Evolutionary conservation across 257 asterid species (phyloP).

Genomic region (Haberlea rhodopensis): DNA sequence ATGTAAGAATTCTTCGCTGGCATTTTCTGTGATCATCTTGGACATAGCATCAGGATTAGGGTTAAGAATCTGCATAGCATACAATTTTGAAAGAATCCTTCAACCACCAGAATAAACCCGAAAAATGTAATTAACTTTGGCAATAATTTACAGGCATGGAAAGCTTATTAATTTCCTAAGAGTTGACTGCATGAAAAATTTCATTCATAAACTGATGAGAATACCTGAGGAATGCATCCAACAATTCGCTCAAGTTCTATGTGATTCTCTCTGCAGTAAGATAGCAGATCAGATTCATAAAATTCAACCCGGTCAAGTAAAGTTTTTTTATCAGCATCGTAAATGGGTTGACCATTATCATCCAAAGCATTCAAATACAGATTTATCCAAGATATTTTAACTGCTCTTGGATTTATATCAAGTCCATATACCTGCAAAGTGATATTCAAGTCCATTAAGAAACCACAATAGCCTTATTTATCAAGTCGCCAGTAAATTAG

Average conservation of each 20-base stretch:
- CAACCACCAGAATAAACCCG: constrained; percentile 8
- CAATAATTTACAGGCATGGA: constrained; percentile 7
- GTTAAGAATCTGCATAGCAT: constrained; percentile 72
- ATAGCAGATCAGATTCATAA: constrained; percentile 88
- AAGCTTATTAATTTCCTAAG: constrained; percentile 21
- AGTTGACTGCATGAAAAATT: constrained; percentile 16
- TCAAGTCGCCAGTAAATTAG: constrained; percentile 20
- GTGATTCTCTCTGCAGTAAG: constrained; percentile 82
- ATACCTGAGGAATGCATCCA: constrained; percentile 99
- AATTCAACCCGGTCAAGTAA: constrained; percentile 91
- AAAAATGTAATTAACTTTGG: constrained; percentile 17
- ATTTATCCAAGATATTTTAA: constrained; percentile 97
- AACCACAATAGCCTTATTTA: constrained; percentile 19
- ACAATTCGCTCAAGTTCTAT: constrained; percentile 93
- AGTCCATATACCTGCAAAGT: constrained; percentile 91
- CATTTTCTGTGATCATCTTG: constrained; percentile 87
- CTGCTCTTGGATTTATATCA: constrained; percentile 97
- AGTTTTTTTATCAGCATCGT: constrained; percentile 78
- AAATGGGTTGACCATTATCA: constrained; percentile 79
- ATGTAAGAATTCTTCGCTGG: constrained; percentile 92
- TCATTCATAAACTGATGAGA: constrained; percentile 22
- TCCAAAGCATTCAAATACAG: constrained; percentile 92
- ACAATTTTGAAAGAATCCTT: constrained; percentile 9
- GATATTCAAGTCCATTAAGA: constrained; percentile 26
- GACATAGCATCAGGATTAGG: constrained; percentile 99